A percentile compares a stretch with the other conserved stretches of the same genome.
phyloP scores from a whole-genome alignment of 129 eudicot genomes.

The Kitagawia praeruptora region DNA sequence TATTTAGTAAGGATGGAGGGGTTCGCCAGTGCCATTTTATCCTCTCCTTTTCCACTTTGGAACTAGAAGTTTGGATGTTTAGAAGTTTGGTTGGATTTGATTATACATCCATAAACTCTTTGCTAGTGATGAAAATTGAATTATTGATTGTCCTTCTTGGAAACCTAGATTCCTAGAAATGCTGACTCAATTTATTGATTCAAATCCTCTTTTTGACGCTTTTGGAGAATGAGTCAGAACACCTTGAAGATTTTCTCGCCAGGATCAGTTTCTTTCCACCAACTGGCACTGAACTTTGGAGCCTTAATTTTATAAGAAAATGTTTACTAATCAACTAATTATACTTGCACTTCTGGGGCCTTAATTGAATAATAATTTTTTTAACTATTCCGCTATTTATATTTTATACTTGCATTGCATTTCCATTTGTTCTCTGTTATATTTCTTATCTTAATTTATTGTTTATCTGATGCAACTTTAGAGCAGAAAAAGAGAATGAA shows the following conservation, averaged over 20 bases:
- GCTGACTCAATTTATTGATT: background rate
- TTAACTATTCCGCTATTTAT: background rate
- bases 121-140: background rate
- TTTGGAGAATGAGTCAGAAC: background rate
- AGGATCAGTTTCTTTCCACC: background rate
- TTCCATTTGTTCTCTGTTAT: background rate
- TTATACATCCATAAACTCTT: background rate
- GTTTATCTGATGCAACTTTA: background rate
- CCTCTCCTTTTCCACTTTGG: background rate
- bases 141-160: background rate
- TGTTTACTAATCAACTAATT: background rate
- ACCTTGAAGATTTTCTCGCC: background rate
- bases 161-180: background rate
- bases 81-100: background rate
- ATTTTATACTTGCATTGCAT: background rate
- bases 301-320: background rate
- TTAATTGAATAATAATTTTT: background rate
- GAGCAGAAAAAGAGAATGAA: background rate
- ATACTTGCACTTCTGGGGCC: no score
- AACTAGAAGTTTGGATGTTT: background rate
- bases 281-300: background rate
- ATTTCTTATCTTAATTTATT: background rate
- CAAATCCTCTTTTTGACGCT: background rate
- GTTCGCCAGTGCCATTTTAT: background rate
- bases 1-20: background rate